Base-by-base conservation (phyloP, 305 asterid species). In the Fraxinus floribunda region DNA sequence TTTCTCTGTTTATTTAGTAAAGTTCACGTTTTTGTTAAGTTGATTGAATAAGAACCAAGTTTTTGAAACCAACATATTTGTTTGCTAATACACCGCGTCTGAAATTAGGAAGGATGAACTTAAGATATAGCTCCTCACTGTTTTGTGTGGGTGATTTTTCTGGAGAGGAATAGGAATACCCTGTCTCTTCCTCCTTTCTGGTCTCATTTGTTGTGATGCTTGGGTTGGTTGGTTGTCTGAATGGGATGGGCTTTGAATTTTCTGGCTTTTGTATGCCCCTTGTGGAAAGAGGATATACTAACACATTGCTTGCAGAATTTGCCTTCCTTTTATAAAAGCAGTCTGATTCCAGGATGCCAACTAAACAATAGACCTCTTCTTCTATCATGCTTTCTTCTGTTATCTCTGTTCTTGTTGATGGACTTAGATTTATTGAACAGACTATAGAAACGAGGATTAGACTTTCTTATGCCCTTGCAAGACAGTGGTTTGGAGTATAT, bases 401-500 rank as follows among this genome's bases (percentile, higher is more conserved):
- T 80, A 72, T 76, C 52, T 74, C 38, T 83, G 77, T 85, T 73
- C 78, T 34, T 86, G 86, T 79, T 87, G 87, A 88, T 88, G 83
- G 78, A 76, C 73, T 89, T 68, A 76, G 78, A 75, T 77, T 80
- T 66, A 72, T 81, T 90, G 80, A 85, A 84, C 98, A 96, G 99
- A 96, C 98, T 22, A 91, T 96, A 81, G 94, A 90, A 88, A 91
- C 99, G 44, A 94, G 98, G 95, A 90, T 94, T 78, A 92, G 88
- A 89, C 96, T 96, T 89, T 94, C 98, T 76, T 85, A 91, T 91
- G 95, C 98, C 79, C 99, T 96, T 83, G 97, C 99, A 74, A 91
- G 92, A 83, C 99, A 94, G 89, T 94, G 98, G 98, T 96, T 94
- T 92, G 99, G 99, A 82, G 98, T 92, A 79, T 96, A 88, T 86